Evolutionary conservation across 768 basidiomycete species (phyloP), one percentile per base, ranked within the genome.

Genomic region (Fistulinella prunicolor): DNA sequence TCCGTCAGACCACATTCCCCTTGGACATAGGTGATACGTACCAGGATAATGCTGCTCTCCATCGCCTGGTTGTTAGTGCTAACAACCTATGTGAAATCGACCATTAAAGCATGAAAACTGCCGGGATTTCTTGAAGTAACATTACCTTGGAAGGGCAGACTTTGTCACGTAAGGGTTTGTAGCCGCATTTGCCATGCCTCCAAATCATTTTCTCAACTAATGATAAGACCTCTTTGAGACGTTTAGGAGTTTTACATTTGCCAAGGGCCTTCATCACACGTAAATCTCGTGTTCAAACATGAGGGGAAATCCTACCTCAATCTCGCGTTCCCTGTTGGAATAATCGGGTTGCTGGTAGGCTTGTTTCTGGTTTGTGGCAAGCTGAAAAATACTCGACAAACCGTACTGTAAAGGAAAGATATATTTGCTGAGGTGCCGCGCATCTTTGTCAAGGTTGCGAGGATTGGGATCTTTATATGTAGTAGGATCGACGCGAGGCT

Each of bases 371-470:
- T 47, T 59, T 39, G 50, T 51, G 38, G 58, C 46, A 12, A 43
- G 32, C 4, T 50, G 42, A 51, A 93, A 94, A 2, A 83, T 75
- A 54, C 72, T 86, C 5, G 73, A 60, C 1, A 96, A 61, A 0
- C 79, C 77, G 58, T 84, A 91, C 56, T 93, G 88, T 34, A 83
- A 75, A 9, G 93, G 83, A 58, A 98, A 95, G 2, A 98, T 71
- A 58, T 92, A 86, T 68, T 93, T 94, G 28, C 86, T 75, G 1
- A 92, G 67, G 53, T 82, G 82, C 34, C 86, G 76, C 1, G 79
- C 76, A 32, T 79, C 64, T 32, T 73, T 73, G 37, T 70, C 72
- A 55, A 78, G 77, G 49, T 69, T 60, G 9, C 68, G 70, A 21
- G 72, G 69, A 51, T 81, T 78, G 1, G 73, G 75, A 28, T 80